Evolutionary conservation across 108 stramenopile genomes (phyloP), one percentile per base, ranked within the genome.

Genomic region (Thalassiosira profunda): DNA sequence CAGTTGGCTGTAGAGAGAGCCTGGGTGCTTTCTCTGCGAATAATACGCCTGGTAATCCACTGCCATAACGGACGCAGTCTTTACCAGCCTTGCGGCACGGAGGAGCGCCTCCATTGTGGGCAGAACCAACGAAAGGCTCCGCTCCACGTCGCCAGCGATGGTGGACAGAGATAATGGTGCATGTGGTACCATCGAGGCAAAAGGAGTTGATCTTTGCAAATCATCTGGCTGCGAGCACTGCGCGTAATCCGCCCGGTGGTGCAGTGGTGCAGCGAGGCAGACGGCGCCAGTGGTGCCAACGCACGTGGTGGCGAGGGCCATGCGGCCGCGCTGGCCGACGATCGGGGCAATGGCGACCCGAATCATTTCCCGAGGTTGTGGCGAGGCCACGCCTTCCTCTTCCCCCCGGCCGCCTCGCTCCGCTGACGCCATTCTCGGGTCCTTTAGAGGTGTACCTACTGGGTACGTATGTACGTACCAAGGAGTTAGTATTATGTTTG

Each of bases 41-140:
- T 30, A 58, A 46, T 56, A 68, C 11, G 80, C 23, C 46, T 89
- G 78, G 63, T 93, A 93, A 59, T 93, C 92, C 4, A 60, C 23
- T 1, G 86, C 80, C 40, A 93, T 88, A 8, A 58, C 20, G 4
- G 66, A 40, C 15, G 82, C 86, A 4, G 92, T 91, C 11, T 26
- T 24, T 4, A 84, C 41, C 29, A 93, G 67, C 21, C 92, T 69
- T 2, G 60, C 25, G 17, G 81, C 92, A 40, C 92, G 67, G 8
- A 79, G 47, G 0, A 74, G 36, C 11, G 92, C 92, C 62, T 93
- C 83, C 21, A 87, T 28, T 9, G 89, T 82, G 8, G 92, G 88
- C 8, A 86, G 0, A 14, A 87, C 12, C 28, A 86, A 41, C 14
- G 68, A 58, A 11, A 4, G 53, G 28, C 21, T 48, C 5, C 65